phyloP scores from a whole-genome alignment of 805 yeast species.

The Barnettozyma sucrosica region DNA sequence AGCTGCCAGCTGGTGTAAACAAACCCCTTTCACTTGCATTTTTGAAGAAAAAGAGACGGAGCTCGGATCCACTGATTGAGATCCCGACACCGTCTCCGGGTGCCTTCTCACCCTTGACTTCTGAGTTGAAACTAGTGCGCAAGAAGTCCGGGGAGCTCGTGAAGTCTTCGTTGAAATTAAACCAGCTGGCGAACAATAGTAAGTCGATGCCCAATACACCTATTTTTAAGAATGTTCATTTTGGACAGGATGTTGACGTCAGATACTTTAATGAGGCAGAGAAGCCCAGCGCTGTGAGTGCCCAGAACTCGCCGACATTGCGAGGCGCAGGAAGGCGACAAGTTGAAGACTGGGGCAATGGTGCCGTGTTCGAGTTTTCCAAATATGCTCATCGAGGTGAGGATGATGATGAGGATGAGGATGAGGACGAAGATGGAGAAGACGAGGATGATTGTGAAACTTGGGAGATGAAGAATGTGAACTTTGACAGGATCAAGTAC shows the following conservation, averaged over 20 bases:
- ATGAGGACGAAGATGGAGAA: conserved; percentile 14
- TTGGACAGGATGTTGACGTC: conserved; percentile 63
- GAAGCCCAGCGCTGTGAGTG: conserved; percentile 71
- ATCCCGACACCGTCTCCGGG: neutral
- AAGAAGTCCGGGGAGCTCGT: conserved; percentile 88
- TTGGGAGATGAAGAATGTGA: conserved; percentile 41
- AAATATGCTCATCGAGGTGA: conserved; percentile 15
- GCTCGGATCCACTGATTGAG: conserved; percentile 6
- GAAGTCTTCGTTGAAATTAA: conserved; percentile 60
- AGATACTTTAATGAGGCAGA: conserved; percentile 69
- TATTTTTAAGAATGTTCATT: conserved; percentile 72
- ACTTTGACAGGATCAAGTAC: conserved; percentile 42
- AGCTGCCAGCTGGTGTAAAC: neutral
- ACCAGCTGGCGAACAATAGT: conserved; percentile 29
- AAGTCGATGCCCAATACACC: conserved; percentile 51
- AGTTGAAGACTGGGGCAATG: conserved; percentile 16
- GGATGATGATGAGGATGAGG: conserved; percentile 17
- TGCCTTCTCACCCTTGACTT: neutral
- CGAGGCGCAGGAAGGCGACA: conserved; percentile 25
- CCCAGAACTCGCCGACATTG: conserved; percentile 51
- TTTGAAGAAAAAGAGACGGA: conserved; percentile 19
- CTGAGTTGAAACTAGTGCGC: conserved; percentile 45
- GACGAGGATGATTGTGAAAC: conserved; percentile 22
- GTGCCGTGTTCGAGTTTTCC: conserved; percentile 22
- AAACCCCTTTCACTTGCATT: conserved; percentile 19